Base-by-base conservation (phyloP, 2,329 filamentous ascomycete genomes). In the Fusarium pseudograminearum region DNA sequence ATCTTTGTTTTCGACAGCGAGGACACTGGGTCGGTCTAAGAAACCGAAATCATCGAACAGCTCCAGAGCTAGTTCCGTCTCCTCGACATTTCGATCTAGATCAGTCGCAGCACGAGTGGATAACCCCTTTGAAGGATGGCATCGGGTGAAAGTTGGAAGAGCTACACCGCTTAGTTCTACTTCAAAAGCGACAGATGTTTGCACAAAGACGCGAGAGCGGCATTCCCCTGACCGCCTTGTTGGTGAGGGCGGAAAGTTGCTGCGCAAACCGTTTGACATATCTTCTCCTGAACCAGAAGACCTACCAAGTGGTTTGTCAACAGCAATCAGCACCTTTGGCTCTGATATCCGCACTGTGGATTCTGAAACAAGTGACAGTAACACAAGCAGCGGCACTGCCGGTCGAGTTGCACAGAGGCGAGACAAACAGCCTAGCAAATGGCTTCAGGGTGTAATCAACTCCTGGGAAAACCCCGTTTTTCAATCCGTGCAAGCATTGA, bases 391-490 rank as follows among this genome's bases (percentile, higher is more conserved):
- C 18, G 33, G 26, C 26, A 22, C 36, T 20, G 26, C 47, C n/a
- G 24, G 24, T 28, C 53, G 40, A 20, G 24, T 15, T 24, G 28
- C 22, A 30, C 67, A 57, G 28, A 18, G 31, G 58, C 34, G 45
- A 68, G 38, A 52, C 45, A 24, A 56, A 42, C 31, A 73, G 28
- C 69, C 72, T 10, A 80, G 76, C 46, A 70, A 77, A 12, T 93
- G 91, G 91, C 79, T 94, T 4, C 81, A 84, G 11, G 80, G 84
- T 9, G 73, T 95, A 9, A 78, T 93, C 2, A 77, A 83, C 36
- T 83, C 82, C 11, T 97, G 93, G 93, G 79, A 91, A 11, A 97
- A 94, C 62, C 93, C 93, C 0, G 82, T 93, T 1, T 97, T 97
- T 76, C 80, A 84, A n/a, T 74, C 77, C 5, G 77, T 78, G 1